Evolutionary conservation across 495 filamentous ascomycete genomes (phyloP).

Genomic region (Penicillium odoratum): DNA sequence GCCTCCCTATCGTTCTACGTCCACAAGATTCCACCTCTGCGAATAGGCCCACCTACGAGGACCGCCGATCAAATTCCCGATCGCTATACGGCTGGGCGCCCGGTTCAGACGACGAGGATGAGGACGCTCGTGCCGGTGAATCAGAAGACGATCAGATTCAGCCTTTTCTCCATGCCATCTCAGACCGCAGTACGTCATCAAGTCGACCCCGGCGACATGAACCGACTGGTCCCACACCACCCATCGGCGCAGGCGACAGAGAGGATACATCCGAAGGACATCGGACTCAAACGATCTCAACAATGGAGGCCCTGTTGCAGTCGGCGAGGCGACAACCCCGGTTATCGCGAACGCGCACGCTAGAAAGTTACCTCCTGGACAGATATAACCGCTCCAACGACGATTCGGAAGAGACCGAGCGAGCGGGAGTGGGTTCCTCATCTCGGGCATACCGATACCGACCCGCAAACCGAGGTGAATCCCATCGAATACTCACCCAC

Average conservation of each 20-base stretch:
- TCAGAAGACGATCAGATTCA: conserved; percentile 35
- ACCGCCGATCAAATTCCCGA: conserved; percentile 48
- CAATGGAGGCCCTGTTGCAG: conserved; percentile 49
- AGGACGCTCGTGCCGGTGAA: conserved; percentile 30
- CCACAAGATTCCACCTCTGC: conserved; percentile 23
- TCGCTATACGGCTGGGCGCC: conserved; percentile 63
- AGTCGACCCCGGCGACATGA: conserved; percentile 33
- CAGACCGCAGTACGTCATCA: conserved; percentile 29
- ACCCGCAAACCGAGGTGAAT: conserved; percentile 33
- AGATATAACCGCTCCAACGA: conserved; percentile 34
- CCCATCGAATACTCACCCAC: conserved; percentile 35
- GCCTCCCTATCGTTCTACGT: conserved; percentile 43
- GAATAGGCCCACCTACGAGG: conserved; percentile 47
- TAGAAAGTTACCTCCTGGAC: conserved; percentile 50
- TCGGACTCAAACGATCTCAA: conserved; percentile 23
- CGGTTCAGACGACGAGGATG: conserved; percentile 53
- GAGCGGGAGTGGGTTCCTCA: conserved; percentile 16
- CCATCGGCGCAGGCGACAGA: conserved; percentile 4
- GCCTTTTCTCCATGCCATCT: conserved; percentile 28
- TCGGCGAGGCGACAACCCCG: conserved; percentile 50
- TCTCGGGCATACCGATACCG: conserved; percentile 40
- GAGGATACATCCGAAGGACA: neutral
- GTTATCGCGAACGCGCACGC: conserved; percentile 43
- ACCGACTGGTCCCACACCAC: conserved; percentile 14
- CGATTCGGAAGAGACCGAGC: conserved; percentile 37